These are phyloP conservation scores for Dactylellina cionopaga DNA, from an alignment of 2,329 filamentous ascomycete species.

Conservation along the genomic window DNA sequence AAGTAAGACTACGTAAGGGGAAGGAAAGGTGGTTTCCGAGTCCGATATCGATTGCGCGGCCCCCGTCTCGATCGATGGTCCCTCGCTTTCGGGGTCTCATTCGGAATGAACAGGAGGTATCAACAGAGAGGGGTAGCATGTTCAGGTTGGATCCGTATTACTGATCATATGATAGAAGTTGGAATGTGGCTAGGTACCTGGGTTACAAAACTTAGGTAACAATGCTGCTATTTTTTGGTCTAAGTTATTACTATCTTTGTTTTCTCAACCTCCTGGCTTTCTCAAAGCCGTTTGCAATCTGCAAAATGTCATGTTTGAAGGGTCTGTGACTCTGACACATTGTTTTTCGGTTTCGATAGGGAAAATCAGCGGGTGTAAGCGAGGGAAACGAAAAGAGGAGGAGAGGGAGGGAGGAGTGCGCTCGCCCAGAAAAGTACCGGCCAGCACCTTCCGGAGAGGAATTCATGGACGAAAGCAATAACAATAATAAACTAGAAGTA, in stretches of 20 bases:
- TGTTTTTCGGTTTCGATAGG: background rate
- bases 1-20: slow-evolving; percentile 3
- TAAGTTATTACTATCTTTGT: background rate
- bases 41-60: slow-evolving; percentile 39
- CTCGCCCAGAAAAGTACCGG: slow-evolving; percentile 4
- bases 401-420: slow-evolving; percentile 4
- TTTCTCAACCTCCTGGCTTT: slow-evolving; percentile 21
- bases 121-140: background rate
- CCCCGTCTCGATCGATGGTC: background rate
- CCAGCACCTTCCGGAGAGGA: slow-evolving; percentile 27
- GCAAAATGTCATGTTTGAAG: too few relatives aligned
- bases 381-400: slow-evolving; percentile 5
- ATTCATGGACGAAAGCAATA: background rate
- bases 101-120: slow-evolving; percentile 33
- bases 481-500: background rate
- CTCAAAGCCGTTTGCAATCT: too few relatives aligned
- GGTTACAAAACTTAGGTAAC: too few relatives aligned
- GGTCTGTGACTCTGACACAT: slow-evolving; percentile 31
- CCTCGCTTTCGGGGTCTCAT: background rate
- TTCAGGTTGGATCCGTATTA: slow-evolving; percentile 27
- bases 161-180: slow-evolving; percentile 42
- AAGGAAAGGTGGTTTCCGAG: background rate
- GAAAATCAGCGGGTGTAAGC: slow-evolving; percentile 20
- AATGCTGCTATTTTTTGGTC: background rate
- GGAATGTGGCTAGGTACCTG: slow-evolving; percentile 20